Evolutionary conservation across 2,329 filamentous ascomycete genomes (phyloP).

Genomic region (Nothophaeocryptopus gaeumannii): DNA sequence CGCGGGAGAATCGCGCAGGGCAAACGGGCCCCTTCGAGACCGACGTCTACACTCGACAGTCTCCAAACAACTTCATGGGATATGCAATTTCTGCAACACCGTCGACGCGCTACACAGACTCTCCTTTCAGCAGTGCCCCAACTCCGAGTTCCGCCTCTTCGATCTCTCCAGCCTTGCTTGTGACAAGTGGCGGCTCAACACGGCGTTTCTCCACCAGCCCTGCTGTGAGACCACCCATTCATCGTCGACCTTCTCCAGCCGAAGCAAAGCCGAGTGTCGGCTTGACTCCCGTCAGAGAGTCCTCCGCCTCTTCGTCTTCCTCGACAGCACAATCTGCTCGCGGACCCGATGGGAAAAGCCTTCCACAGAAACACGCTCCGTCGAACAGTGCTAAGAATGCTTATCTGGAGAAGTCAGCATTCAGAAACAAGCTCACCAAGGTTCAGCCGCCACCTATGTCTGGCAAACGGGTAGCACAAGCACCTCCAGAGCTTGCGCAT

Average conservation of each 20-base stretch:
- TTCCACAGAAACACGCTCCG: no score
- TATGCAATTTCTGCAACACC: constrained; percentile 68
- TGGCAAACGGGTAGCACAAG: constrained; percentile 12
- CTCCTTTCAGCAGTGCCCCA: constrained; percentile 73
- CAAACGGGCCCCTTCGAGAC: background rate
- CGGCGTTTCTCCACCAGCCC: no score
- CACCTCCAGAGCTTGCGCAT: constrained; percentile 46
- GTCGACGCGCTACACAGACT: constrained; percentile 73
- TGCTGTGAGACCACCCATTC: no score
- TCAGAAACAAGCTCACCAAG: constrained; percentile 16
- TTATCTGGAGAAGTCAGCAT: background rate
- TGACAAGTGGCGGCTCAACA: constrained; percentile 34
- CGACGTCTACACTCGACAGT: background rate
- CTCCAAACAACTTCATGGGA: background rate
- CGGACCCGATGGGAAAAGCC: no score
- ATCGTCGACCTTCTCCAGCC: no score
- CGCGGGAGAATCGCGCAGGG: background rate
- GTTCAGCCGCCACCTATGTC: constrained; percentile 5
- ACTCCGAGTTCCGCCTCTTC: constrained; percentile 77
- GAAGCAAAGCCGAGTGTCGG: constrained; percentile 44
- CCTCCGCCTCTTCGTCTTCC: constrained; percentile 66
- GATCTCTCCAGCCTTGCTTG: constrained; percentile 63
- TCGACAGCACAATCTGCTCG: constrained; percentile 35
- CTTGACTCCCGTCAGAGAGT: constrained; percentile 66
- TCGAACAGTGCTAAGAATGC: no score